Evolutionary conservation across 176 grass and related monocot genomes (phyloP).

Genomic region (Aegilops bicornis): DNA sequence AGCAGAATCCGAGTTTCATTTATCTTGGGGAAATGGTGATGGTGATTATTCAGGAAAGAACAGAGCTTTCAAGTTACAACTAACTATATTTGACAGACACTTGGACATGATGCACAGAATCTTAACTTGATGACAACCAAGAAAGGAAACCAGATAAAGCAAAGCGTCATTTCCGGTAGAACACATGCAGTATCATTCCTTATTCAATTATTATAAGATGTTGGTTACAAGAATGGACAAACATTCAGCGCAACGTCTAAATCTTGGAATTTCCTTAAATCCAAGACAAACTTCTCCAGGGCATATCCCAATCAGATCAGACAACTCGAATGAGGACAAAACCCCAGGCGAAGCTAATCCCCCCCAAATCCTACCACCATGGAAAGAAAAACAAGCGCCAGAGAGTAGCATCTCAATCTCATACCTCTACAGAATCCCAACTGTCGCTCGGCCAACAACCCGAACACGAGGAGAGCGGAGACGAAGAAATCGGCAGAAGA

Average conservation of each 20-base stretch:
- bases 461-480: neutral
- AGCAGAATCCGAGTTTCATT: neutral
- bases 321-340: neutral
- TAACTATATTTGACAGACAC: neutral
- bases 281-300: neutral
- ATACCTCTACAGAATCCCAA: slow-evolving; percentile 32
- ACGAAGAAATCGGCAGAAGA: neutral
- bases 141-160: neutral
- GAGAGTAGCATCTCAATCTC: neutral
- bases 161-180: neutral
- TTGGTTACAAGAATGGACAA: neutral
- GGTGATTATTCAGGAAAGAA: neutral
- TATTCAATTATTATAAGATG: neutral
- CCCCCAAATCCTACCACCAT: neutral
- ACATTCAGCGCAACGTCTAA: neutral
- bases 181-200: neutral
- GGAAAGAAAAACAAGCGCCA: neutral
- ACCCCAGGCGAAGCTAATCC: neutral
- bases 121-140: neutral
- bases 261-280: neutral
- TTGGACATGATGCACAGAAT: neutral
- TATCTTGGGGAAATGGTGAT: neutral
- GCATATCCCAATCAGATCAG: neutral
- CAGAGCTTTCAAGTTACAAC: neutral
- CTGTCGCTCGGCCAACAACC: neutral